Conservation (phyloP, 345 rosid species). For the Populus deltoides region DNA sequence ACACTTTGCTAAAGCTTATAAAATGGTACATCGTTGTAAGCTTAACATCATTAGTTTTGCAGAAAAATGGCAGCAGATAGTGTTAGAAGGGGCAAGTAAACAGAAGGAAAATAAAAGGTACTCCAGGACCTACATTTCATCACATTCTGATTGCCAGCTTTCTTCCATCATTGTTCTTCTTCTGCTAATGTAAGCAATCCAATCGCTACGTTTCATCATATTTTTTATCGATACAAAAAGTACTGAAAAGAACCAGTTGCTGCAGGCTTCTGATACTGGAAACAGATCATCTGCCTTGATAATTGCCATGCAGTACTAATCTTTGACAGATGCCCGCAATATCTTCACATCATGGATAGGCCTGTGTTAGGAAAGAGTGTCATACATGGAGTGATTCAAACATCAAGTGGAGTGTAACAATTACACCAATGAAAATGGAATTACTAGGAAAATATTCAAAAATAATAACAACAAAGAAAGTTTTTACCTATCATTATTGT, state of each 20-base stretch:
- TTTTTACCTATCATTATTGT: slow-evolving; percentile 79
- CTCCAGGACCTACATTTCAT: too few relatives aligned
- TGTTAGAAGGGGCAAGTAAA: too few relatives aligned
- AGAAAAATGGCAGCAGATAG: too few relatives aligned
- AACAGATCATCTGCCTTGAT: background rate
- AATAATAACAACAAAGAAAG: background rate
- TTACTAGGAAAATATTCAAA: background rate
- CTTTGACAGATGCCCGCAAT: slow-evolving; percentile 69
- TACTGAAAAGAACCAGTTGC: background rate
- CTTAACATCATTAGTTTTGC: too few relatives aligned
- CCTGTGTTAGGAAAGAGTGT: slow-evolving; percentile 33
- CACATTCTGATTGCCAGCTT: background rate
- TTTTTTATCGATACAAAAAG: background rate
- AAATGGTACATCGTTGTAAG: too few relatives aligned
- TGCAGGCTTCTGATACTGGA: background rate
- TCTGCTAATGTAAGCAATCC: background rate
- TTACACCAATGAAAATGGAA: background rate
- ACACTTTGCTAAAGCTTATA: too few relatives aligned
- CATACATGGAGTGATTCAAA: background rate
- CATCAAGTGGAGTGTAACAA: background rate
- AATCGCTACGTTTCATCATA: background rate
- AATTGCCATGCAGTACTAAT: slow-evolving; percentile 28
- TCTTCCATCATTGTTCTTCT: background rate
- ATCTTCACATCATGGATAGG: slow-evolving; percentile 98
- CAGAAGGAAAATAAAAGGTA: too few relatives aligned